Conservation (phyloP, 495 filamentous ascomycete species). For the Penicillium canariense region DNA sequence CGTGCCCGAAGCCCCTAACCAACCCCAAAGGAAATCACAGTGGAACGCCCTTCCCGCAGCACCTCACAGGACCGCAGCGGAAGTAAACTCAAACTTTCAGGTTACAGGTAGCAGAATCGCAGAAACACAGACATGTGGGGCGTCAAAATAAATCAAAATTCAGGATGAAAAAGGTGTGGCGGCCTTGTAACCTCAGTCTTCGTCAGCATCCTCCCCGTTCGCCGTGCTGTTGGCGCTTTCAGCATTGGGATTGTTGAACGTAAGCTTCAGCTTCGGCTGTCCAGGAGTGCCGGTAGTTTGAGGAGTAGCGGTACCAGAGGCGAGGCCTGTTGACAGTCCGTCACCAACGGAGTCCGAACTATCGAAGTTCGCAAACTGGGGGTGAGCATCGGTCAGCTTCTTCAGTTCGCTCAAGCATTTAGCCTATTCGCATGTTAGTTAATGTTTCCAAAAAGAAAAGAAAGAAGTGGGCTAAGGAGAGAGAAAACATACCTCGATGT, state of each 20-base stretch:
- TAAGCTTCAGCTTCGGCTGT: constrained; percentile 58
- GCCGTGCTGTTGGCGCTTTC: constrained; percentile 23
- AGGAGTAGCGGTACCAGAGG: constrained; percentile 69
- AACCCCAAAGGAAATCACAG: not conserved
- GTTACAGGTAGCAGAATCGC: constrained; percentile 11
- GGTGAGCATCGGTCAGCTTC: constrained; percentile 66
- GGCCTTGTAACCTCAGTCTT: constrained; percentile 27
- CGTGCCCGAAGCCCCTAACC: not conserved
- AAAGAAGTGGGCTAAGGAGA: not conserved
- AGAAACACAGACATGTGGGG: constrained; percentile 2
- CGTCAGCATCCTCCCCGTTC: constrained; percentile 36
- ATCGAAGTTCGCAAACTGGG: constrained; percentile 73
- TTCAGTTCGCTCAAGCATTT: constrained; percentile 65
- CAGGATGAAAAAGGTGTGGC: not conserved
- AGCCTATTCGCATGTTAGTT: constrained; percentile 41
- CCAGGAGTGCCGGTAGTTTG: constrained; percentile 52
- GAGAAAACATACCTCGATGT: constrained; percentile 73
- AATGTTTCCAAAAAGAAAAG: not conserved
- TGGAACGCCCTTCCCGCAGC: constrained; percentile 13
- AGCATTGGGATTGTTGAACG: constrained; percentile 50
- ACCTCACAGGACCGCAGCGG: not conserved
- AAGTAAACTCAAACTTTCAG: constrained; percentile 11
- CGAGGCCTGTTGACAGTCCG: constrained; percentile 63
- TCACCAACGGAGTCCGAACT: constrained; percentile 50
- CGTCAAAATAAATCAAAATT: not conserved